These are phyloP conservation scores for Thuja plicata DNA, from an alignment of 83 land plant genomes.

Conservation along the genomic window DNA sequence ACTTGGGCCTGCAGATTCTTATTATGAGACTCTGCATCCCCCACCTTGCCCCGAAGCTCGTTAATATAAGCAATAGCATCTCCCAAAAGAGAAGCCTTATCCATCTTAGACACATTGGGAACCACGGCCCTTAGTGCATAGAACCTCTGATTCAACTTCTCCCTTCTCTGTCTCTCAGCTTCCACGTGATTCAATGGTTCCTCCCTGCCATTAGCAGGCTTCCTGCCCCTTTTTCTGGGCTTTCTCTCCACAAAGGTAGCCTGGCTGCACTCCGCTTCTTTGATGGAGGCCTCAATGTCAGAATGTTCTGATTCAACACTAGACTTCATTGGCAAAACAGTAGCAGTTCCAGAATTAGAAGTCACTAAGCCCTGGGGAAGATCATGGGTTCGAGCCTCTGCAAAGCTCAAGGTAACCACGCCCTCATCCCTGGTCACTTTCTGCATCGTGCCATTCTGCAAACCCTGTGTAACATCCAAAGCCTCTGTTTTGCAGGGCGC, in stretches of 20 bases:
- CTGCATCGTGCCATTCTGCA: neutral
- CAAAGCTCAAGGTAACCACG: constrained; percentile 3
- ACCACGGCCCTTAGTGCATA: constrained; percentile 44
- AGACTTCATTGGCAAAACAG: constrained; percentile 3
- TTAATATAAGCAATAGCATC: constrained; percentile 37
- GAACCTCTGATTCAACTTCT: constrained; percentile 43
- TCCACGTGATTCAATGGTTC: constrained; percentile 75
- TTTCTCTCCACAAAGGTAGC: constrained; percentile 37
- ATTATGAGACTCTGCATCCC: constrained; percentile 34
- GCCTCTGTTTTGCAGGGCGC: neutral
- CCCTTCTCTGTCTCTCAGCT: constrained; percentile 44
- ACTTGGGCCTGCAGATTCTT: constrained; percentile 35
- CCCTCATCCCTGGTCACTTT: neutral
- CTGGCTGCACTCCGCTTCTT: constrained; percentile 50
- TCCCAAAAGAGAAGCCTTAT: constrained; percentile 36
- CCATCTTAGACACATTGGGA: constrained; percentile 50
- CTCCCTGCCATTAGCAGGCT: constrained; percentile 69
- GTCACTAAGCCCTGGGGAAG: neutral
- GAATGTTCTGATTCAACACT: constrained; percentile 57
- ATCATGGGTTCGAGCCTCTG: neutral
- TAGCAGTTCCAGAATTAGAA: neutral
- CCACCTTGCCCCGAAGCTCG: constrained; percentile 35
- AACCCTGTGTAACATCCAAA: neutral
- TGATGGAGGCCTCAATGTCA: constrained; percentile 62
- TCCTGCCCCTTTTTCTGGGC: constrained; percentile 59